These are phyloP conservation scores for Xylaria sp. DNA, from an alignment of 2,329 filamentous ascomycete genomes.

Conservation along the genomic window DNA sequence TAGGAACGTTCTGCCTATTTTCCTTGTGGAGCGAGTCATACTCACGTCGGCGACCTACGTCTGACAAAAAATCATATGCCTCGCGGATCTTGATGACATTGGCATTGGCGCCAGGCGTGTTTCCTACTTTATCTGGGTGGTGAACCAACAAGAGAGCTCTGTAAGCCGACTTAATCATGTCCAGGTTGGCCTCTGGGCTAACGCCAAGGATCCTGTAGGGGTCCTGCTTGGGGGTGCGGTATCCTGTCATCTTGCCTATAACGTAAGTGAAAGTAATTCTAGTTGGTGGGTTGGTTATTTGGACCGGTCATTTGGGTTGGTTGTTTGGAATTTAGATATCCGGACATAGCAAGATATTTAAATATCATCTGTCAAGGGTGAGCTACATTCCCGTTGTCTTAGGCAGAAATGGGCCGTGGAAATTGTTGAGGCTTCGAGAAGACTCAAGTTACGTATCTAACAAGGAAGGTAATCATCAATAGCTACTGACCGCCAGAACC, in stretches of 20 bases:
- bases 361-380: neutral
- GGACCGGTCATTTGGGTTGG: neutral
- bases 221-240: neutral
- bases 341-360: too few relatives aligned
- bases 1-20: neutral
- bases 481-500: too few relatives aligned
- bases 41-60: neutral
- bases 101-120: neutral
- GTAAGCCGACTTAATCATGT: neutral
- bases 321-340: neutral
- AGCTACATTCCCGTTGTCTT: too few relatives aligned
- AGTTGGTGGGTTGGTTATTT: neutral
- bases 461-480: too few relatives aligned
- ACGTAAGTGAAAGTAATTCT: neutral
- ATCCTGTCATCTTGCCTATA: neutral
- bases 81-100: neutral
- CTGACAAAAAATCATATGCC: neutral
- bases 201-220: neutral
- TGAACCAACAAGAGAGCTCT: neutral
- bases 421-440: too few relatives aligned
- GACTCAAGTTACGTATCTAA: too few relatives aligned
- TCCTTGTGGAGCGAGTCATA: neutral
- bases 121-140: neutral
- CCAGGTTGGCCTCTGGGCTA: neutral
- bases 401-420: too few relatives aligned